Evolutionary conservation across 345 rosid species (phyloP), one percentile per base, ranked within the genome.

Genomic region (Lagerstroemia speciosa): DNA sequence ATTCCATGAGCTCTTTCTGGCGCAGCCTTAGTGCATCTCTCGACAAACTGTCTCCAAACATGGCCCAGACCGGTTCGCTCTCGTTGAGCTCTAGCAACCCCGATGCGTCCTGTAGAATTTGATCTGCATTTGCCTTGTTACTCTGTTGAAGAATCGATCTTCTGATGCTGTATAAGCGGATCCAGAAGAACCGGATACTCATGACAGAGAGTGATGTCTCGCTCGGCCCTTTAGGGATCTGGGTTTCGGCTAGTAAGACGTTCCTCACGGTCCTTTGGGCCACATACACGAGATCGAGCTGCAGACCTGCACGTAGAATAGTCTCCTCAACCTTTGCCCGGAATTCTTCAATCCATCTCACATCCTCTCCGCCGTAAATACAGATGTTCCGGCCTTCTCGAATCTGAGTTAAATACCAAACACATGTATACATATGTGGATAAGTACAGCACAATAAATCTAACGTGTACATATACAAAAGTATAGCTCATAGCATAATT

Each of bases 161-260:
- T 70, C 83, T 80, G 76, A 92, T 83, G 57, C 96, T 78, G 67
- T 84, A 86, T 64, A 92, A 55, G 29, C 96, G 84, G 32, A 79
- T 73, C 96, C 96, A 92, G 67, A 92, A 87, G 77, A 78, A 83
- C 34, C 74, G 76, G 46, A 86, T 37, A 52, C 83, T 74, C 32
- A 83, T 76, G 14, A 69, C 74, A 62, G 88, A 69, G 57, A 85
- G 73, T 6, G 69, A n/a, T 26, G 14, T 71, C 31, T 31, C 52
- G 45, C 72, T 73, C 69, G 79, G 74, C 72, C 83, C 24, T 48
- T 1, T 8, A 3, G 24, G 82, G 69, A 66, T 53, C 58, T 74
- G 70, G 70, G 79, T 79, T 50, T 43, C 68, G 29, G 74, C 72
- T 65, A 68, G 72, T 60, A 74, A 15, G 15, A 58, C 67, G 33